Evolutionary conservation across 352 stramenopile genomes (phyloP), one percentile per base, ranked within the genome.

Genomic region (Nothophytophthora sp.): DNA sequence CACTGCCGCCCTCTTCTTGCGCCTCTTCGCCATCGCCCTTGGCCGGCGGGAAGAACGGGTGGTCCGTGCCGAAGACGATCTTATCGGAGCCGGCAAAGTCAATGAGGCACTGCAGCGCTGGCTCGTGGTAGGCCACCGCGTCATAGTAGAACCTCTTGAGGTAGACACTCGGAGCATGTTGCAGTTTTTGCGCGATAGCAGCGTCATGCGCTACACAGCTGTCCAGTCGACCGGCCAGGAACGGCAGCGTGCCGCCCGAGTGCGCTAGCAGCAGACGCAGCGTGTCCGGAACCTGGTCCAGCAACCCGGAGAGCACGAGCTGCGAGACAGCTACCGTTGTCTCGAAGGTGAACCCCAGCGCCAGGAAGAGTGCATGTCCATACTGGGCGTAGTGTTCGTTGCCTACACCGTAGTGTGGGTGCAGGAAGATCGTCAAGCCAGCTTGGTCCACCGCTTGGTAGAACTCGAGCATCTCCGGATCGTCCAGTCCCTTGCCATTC

Each of bases 291-390:
- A 82, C 66, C 37, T 55, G 53, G 42, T 88, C 76, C 28, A 88
- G 43, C 32, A 78, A 44, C 4, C 76, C 76, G 20, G 66, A 84
- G 3, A 88, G 63, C 28, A 88, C 54, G n/a, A 88, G 50, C 32
- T 77, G 50, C 15, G 76, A 73, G n/a, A 86, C 72, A 1, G 76
- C 75, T 3, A 75, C 68, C 18, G 76, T 86, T 41, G 76, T 85
- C 67, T 88, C 76, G 57, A 88, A 88, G 25, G 76, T 76, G 61
- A 88, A 88, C 2, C 76, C 76, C 20, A 88, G 54, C 15, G 76
- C 76, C 13, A 88, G 48, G 54, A 81, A 80, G 16, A 88, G 52
- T 6, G 70, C 67, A 51, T 88, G 76, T 15, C 76, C 76, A 35
- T 77, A 81, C 51, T 76, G 59, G 36, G 56, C 46, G 30, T 70